These are phyloP conservation scores for Massarina eburnea DNA, from an alignment of 2,329 filamentous ascomycete species.

Conservation along the genomic window DNA sequence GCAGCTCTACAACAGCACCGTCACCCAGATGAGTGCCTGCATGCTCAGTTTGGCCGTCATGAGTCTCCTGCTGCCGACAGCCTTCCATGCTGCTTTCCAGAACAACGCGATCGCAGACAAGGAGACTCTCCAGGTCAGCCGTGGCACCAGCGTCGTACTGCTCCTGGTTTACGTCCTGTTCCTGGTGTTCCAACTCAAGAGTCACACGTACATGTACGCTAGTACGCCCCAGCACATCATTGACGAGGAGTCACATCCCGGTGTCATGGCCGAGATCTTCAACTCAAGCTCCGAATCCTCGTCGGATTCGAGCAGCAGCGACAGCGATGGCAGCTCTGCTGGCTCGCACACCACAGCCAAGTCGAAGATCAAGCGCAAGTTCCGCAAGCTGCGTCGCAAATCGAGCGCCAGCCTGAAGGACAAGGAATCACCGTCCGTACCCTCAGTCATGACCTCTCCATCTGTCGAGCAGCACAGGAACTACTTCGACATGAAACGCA, in stretches of 20 bases:
- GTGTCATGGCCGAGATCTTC: conserved; percentile 78
- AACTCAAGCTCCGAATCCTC: conserved; percentile 63
- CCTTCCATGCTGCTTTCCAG: conserved; percentile 86
- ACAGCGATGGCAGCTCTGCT: conserved; percentile 70
- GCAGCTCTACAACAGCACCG: conserved; percentile 88
- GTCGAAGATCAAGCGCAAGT: conserved; percentile 72
- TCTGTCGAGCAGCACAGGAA: conserved; percentile 43
- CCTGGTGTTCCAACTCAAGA: conserved; percentile 87
- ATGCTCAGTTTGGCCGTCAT: conserved; percentile 87
- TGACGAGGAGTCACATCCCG: conserved; percentile 85
- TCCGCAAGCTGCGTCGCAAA: conserved; percentile 74
- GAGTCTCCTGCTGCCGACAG: conserved; percentile 85
- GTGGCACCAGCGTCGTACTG: conserved; percentile 84
- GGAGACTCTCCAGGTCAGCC: conserved; percentile 79
- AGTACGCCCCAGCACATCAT: conserved; percentile 88
- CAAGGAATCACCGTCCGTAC: conserved; percentile 57
- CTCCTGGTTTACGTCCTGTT: conserved; percentile 82
- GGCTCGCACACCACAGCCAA: conserved; percentile 73
- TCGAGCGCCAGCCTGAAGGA: conserved; percentile 73
- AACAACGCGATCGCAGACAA: conserved; percentile 63
- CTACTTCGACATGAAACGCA: conserved; percentile 40
- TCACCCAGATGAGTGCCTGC: conserved; percentile 95
- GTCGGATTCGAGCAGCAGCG: conserved; percentile 47
- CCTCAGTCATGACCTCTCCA: conserved; percentile 50
- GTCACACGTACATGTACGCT: conserved; percentile 90